A percentile compares a stretch with the other conserved stretches of the same genome.
Evolutionary conservation across 768 basidiomycete species (phyloP).

Genomic region (Agrocybe praecox): DNA sequence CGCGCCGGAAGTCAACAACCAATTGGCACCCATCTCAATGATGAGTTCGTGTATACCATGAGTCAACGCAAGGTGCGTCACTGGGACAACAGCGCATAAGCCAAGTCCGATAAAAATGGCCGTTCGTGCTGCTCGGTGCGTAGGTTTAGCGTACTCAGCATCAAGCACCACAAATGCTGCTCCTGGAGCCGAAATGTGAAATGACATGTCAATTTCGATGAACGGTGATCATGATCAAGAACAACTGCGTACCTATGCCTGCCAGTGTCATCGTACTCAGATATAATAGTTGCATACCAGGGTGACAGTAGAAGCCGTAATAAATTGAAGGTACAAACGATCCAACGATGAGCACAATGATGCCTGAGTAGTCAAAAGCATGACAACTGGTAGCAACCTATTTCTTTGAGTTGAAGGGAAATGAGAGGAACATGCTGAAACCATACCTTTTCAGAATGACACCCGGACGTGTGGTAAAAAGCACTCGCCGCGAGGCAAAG

Average conservation of each 20-base stretch:
- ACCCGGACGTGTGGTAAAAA: slow-evolving; percentile 70
- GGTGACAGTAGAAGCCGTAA: slow-evolving; percentile 77
- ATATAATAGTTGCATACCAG: slow-evolving; percentile 55
- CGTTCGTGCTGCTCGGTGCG: slow-evolving; percentile 77
- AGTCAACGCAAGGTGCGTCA: slow-evolving; percentile 60
- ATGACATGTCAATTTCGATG: slow-evolving; percentile 17
- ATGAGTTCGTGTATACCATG: slow-evolving; percentile 61
- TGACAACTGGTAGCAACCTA: slow-evolving; percentile 66
- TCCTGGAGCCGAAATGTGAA: slow-evolving; percentile 37
- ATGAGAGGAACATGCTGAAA: slow-evolving; percentile 18
- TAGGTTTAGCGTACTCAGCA: slow-evolving; percentile 76
- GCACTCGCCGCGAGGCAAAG: slow-evolving; percentile 75
- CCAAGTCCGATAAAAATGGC: slow-evolving; percentile 81
- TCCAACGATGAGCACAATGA: slow-evolving; percentile 76
- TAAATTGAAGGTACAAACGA: slow-evolving; percentile 79
- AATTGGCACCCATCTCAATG: slow-evolving; percentile 68
- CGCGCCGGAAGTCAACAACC: slow-evolving; percentile 68
- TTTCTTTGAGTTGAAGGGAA: slow-evolving; percentile 9
- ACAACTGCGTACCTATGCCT: slow-evolving; percentile 56
- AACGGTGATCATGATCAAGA: slow-evolving; percentile 23
- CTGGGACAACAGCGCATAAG: slow-evolving; percentile 66
- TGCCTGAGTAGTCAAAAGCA: slow-evolving; percentile 79
- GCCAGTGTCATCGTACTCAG: slow-evolving; percentile 50
- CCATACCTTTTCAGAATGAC: slow-evolving; percentile 72
- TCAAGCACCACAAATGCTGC: slow-evolving; percentile 78